Evolutionary conservation across 768 basidiomycete genomes (phyloP), one percentile per base, ranked within the genome.

Genomic region (Termitomyces sp.): DNA sequence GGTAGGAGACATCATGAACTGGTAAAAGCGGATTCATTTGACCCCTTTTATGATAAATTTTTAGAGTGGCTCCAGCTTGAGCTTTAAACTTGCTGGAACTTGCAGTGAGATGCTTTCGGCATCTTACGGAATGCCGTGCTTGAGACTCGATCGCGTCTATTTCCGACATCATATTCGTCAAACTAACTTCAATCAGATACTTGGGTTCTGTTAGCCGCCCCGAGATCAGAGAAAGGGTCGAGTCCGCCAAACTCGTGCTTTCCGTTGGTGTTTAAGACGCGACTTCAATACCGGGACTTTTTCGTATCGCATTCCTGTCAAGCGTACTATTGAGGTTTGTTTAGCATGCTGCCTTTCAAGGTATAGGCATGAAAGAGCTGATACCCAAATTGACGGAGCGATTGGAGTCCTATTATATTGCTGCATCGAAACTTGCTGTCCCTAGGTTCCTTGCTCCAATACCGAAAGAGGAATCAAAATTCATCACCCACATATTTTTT

Each of bases 1-100:
- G 19, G 17, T 35, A 25, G 48, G 46, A 47, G 58, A 45, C 54
- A 56, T 59, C n/a, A n/a, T n/a, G n/a, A n/a, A n/a, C n/a, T n/a
- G n/a, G n/a, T n/a, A n/a, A n/a, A n/a, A n/a, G n/a, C n/a, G n/a
- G n/a, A n/a, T n/a, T n/a, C n/a, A n/a, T n/a, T n/a, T n/a, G n/a
- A n/a, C n/a, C n/a, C n/a, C n/a, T n/a, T n/a, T n/a, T n/a, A n/a
- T n/a, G n/a, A n/a, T n/a, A n/a, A n/a, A n/a, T n/a, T n/a, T n/a
- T n/a, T n/a, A n/a, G n/a, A n/a, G n/a, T n/a, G n/a, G n/a, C n/a
- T n/a, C n/a, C n/a, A n/a, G n/a, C n/a, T n/a, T n/a, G n/a, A n/a
- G n/a, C n/a, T n/a, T n/a, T n/a, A n/a, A n/a, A n/a, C n/a, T n/a
- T n/a, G n/a, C n/a, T n/a, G n/a, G n/a, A n/a, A n/a, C n/a, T n/a